phyloP scores from a whole-genome alignment of 75 land plant genomes.

The Larix kaempferi region DNA sequence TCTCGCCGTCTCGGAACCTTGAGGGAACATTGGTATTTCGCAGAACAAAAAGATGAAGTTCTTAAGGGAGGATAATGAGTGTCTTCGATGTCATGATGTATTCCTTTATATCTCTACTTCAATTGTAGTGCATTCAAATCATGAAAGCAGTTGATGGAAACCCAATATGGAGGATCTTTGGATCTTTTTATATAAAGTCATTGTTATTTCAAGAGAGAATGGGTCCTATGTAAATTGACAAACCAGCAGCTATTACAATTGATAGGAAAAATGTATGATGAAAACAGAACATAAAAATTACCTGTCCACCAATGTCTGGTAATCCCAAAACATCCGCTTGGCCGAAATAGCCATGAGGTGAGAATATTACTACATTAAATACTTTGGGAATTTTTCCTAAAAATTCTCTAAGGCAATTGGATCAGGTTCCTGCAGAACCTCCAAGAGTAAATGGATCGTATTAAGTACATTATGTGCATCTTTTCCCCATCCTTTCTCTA shows the following conservation, averaged over 20 bases:
- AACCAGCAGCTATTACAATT: not conserved
- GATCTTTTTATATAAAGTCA: not conserved
- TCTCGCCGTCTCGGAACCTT: no score
- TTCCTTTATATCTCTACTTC: no score
- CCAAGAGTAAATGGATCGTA: slow-evolving; percentile 45
- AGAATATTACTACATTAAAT: slow-evolving; percentile 62
- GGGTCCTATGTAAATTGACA: not conserved
- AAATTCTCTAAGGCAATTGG: slow-evolving; percentile 51
- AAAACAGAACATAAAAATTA: slow-evolving; percentile 1
- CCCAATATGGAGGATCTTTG: not conserved
- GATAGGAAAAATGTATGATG: not conserved
- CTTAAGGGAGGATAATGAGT: not conserved
- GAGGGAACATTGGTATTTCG: no score
- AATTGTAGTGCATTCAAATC: no score
- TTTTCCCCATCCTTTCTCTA: slow-evolving; percentile 91
- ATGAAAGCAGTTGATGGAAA: not conserved
- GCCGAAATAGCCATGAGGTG: slow-evolving; percentile 76
- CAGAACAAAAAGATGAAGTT: not conserved
- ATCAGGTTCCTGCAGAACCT: slow-evolving; percentile 66
- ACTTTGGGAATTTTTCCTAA: slow-evolving; percentile 54
- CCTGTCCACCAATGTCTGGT: slow-evolving; percentile 77
- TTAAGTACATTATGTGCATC: slow-evolving; percentile 40
- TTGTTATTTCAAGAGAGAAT: not conserved
- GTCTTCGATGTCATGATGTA: no score
- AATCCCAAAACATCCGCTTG: slow-evolving; percentile 65